Conservation (phyloP, 169 alveolate species). For the Condylostoma magnum region DNA sequence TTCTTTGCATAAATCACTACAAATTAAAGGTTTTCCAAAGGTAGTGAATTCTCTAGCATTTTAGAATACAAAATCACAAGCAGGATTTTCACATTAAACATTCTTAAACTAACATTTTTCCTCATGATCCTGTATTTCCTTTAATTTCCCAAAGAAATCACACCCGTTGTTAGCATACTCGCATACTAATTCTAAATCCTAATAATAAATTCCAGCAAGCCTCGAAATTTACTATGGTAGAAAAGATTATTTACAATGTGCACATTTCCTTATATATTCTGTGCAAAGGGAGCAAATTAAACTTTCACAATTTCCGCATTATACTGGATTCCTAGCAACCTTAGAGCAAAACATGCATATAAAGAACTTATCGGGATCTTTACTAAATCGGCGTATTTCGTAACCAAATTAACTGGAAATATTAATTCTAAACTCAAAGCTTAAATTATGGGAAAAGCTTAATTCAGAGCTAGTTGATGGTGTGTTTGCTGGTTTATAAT, state of each 20-base stretch:
- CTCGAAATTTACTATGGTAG: not conserved
- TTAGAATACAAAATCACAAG: constrained; percentile 1
- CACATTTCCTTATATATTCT: not conserved
- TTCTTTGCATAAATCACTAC: constrained; percentile 20
- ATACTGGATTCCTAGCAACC: constrained; percentile 10
- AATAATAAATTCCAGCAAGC: constrained; percentile 2
- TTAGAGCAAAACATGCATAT: constrained; percentile 17
- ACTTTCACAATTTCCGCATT: constrained; percentile 17
- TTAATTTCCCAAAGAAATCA: not conserved
- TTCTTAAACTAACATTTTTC: not conserved
- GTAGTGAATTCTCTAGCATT: not conserved
- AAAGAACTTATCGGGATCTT: constrained; percentile 7
- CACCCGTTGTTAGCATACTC: not conserved
- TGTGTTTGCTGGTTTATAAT: too few species aligned
- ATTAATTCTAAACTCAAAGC: too few species aligned
- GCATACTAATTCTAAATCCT: constrained; percentile 1
- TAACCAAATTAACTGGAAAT: too few species aligned
- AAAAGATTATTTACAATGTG: not conserved
- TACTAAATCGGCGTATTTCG: too few species aligned
- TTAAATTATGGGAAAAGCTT: too few species aligned
- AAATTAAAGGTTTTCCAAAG: constrained; percentile 5
- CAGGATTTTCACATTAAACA: constrained; percentile 15
- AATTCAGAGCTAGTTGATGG: too few species aligned
- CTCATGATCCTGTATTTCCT: constrained; percentile 13
- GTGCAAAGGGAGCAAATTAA: constrained; percentile 11